phyloP scores from a whole-genome alignment of 1,139 yeast genomes.

The Blastobotrys niveus region DNA sequence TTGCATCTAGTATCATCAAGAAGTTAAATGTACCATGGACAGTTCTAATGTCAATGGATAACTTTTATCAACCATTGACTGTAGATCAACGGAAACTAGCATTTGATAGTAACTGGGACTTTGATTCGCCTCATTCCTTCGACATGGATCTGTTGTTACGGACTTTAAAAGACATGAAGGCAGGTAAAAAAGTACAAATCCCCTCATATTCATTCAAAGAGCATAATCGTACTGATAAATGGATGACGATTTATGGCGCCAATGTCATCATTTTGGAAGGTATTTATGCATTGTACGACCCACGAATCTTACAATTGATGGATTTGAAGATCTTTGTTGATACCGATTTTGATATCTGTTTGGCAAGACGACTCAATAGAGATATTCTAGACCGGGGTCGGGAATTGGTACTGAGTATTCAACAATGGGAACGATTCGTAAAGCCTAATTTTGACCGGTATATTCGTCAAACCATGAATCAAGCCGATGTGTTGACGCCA shows the following conservation, averaged over 20 bases:
- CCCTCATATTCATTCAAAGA: conserved; percentile 80
- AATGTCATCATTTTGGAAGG: conserved; percentile 92
- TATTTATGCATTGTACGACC: conserved; percentile 73
- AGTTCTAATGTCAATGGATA: conserved; percentile 82
- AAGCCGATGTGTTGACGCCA: conserved; percentile 84
- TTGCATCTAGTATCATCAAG: conserved; percentile 76
- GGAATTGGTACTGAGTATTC: conserved; percentile 71
- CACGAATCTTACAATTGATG: conserved; percentile 64
- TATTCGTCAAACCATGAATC: conserved; percentile 70
- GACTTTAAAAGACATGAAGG: conserved; percentile 59
- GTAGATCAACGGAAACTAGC: conserved; percentile 60
- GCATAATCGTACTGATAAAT: conserved; percentile 68
- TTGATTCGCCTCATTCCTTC: conserved; percentile 77
- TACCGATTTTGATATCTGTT: conserved; percentile 86
- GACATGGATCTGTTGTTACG: conserved; percentile 69
- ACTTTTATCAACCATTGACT: conserved; percentile 73
- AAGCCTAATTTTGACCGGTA: conserved; percentile 83
- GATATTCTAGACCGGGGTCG: conserved; percentile 85
- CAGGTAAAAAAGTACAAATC: conserved; percentile 54
- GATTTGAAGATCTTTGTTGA: conserved; percentile 87
- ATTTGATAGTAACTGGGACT: conserved; percentile 63
- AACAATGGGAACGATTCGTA: conserved; percentile 86
- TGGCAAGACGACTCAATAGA: conserved; percentile 79
- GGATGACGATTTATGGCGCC: conserved; percentile 83
- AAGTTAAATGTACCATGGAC: conserved; percentile 83